phyloP scores from a whole-genome alignment of 2,329 filamentous ascomycete species.

The Pseudogymnoascus sp. region DNA sequence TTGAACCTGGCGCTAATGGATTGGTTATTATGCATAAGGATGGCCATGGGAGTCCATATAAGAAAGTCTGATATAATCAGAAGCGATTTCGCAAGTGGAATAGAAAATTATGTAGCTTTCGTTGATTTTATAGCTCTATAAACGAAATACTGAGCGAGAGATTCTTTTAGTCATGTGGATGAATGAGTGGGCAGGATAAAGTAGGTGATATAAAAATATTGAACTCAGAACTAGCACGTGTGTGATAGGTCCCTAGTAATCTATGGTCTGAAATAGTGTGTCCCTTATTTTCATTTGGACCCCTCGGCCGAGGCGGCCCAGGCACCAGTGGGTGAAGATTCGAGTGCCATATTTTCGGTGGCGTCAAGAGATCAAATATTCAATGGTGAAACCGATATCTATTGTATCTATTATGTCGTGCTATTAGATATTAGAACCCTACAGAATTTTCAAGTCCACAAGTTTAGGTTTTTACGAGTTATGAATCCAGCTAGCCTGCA shows the following conservation, averaged over 20 bases:
- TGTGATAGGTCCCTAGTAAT: neutral
- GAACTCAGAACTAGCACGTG: neutral
- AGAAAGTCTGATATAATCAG: neutral
- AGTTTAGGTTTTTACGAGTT: neutral
- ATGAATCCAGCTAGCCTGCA: neutral
- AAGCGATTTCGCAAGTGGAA: neutral
- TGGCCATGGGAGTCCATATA: conserved; percentile 1
- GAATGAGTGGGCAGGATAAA: neutral
- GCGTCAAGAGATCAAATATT: neutral
- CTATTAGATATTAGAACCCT: neutral
- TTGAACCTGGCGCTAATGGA: neutral
- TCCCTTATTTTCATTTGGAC: neutral
- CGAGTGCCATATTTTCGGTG: neutral
- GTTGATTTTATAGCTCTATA: neutral
- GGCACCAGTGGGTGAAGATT: neutral
- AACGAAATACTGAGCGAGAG: neutral
- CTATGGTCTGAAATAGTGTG: neutral
- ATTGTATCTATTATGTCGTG: neutral
- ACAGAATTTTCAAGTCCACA: neutral
- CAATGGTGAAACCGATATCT: neutral
- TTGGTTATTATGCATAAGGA: neutral
- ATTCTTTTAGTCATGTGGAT: neutral
- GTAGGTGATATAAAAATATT: neutral
- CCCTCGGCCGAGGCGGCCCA: neutral
- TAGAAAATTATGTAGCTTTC: neutral